These are phyloP conservation scores for Sphagnum magellanicum DNA, from an alignment of 228 moss, liverwort and hornwort species.

Conservation along the genomic window DNA sequence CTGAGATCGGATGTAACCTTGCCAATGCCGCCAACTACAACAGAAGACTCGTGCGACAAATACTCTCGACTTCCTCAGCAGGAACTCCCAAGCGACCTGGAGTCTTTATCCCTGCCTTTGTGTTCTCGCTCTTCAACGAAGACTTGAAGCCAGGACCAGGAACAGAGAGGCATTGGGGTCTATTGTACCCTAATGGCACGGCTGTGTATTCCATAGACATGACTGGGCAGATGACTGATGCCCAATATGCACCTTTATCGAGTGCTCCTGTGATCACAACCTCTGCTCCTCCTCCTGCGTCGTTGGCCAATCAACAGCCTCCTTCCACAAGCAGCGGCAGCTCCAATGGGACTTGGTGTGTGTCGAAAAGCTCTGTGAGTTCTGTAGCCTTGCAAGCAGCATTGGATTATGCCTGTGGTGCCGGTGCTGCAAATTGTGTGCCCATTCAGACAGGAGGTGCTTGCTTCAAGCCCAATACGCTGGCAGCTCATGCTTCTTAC, in stretches of 20 bases:
- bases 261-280: not conserved
- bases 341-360: conserved; percentile 6
- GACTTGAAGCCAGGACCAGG: conserved; percentile 56
- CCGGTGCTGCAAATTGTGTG: conserved; percentile 13
- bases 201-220: conserved; percentile 52
- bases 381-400: conserved; percentile 14
- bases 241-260: not conserved
- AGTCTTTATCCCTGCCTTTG: conserved; percentile 38
- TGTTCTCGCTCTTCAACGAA: conserved; percentile 82
- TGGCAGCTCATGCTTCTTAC: conserved; percentile 34
- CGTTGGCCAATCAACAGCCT: not conserved
- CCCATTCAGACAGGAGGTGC: conserved; percentile 24
- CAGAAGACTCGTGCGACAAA: conserved; percentile 52
- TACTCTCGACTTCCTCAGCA: conserved; percentile 22
- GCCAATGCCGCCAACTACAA: conserved; percentile 67
- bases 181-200: conserved; percentile 41
- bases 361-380: conserved; percentile 13
- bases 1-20: conserved; percentile 42
- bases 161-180: conserved; percentile 61
- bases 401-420: conserved; percentile 37
- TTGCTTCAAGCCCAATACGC: conserved; percentile 34
- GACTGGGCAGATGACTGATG: conserved; percentile 15
- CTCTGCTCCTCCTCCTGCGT: not conserved
- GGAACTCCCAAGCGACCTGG: conserved; percentile 70
- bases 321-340: not conserved